Conservation (phyloP, 768 basidiomycete genomes). For the Leccinum disarticulatum region DNA sequence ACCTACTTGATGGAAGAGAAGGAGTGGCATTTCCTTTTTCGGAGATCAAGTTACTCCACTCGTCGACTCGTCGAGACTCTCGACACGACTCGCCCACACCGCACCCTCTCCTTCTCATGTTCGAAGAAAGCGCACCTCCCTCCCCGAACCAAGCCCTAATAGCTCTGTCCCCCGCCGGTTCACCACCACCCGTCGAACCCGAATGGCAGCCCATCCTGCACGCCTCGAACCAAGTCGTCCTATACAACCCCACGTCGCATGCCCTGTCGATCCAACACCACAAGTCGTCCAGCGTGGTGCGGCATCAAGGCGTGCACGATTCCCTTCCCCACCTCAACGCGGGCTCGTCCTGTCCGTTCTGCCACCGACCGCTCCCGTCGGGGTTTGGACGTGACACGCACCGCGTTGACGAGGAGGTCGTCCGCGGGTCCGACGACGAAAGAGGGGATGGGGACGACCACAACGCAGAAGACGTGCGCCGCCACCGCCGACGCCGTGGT, state of each 20-base stretch:
- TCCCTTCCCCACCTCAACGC: constrained; percentile 22
- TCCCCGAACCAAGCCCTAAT: constrained; percentile 34
- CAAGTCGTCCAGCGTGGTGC: constrained; percentile 25
- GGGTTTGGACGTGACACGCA: constrained; percentile 37
- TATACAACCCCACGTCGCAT: constrained; percentile 85
- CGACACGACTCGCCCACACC: not conserved
- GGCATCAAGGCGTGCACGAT: not conserved
- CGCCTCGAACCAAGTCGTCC: constrained; percentile 80
- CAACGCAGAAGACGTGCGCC: constrained; percentile 28
- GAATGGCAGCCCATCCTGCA: constrained; percentile 83
- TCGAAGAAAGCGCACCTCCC: constrained; percentile 31
- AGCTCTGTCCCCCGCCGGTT: constrained; percentile 17
- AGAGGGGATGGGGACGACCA: not conserved
- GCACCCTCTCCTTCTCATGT: not conserved
- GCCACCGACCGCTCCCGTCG: constrained; percentile 57
- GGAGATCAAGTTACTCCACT: not conserved
- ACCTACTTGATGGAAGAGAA: too few species aligned
- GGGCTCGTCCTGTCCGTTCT: constrained; percentile 63
- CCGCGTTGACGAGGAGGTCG: not conserved
- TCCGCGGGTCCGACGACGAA: not conserved
- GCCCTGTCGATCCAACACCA: constrained; percentile 65
- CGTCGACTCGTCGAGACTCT: too few species aligned
- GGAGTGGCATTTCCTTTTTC: not conserved
- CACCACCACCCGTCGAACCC: constrained; percentile 7
- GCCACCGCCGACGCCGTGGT: constrained; percentile 17